Evolutionary conservation across 2,329 filamentous ascomycete species (phyloP).

Genomic region (Esteya vermicola): DNA sequence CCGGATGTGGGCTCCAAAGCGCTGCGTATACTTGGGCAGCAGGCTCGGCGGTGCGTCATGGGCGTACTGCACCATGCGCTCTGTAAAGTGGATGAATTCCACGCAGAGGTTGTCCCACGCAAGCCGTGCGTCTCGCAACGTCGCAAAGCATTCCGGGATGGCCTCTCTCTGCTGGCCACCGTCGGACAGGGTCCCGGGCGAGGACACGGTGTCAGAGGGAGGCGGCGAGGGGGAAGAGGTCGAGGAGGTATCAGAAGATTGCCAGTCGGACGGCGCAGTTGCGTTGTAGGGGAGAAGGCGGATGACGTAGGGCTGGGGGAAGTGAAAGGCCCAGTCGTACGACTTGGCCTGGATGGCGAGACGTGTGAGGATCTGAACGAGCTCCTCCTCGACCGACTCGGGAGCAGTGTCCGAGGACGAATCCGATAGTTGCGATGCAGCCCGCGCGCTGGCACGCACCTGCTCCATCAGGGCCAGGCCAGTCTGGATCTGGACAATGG

Average conservation of each 20-base stretch:
- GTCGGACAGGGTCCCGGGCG: slow-evolving; percentile 19
- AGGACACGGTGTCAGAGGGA: not conserved
- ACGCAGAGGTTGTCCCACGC: slow-evolving; percentile 43
- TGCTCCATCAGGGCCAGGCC: slow-evolving; percentile 41
- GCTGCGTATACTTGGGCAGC: slow-evolving; percentile 31
- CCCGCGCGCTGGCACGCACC: slow-evolving; percentile 32
- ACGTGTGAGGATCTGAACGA: slow-evolving; percentile 48
- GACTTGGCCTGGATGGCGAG: slow-evolving; percentile 52
- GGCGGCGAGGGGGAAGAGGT: slow-evolving; percentile 9
- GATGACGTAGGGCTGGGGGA: slow-evolving; percentile 47
- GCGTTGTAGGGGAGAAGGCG: slow-evolving; percentile 25
- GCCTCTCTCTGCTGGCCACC: slow-evolving; percentile 25
- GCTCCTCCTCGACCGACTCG: slow-evolving; percentile 40
- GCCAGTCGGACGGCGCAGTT: slow-evolving; percentile 8
- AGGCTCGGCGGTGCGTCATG: slow-evolving; percentile 36
- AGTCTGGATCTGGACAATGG: slow-evolving; percentile 46
- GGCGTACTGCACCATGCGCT: slow-evolving; percentile 34
- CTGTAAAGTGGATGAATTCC: slow-evolving; percentile 43
- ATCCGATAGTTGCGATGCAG: too few species aligned
- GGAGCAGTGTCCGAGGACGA: too few species aligned
- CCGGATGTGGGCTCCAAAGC: slow-evolving; percentile 33
- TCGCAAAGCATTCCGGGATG: slow-evolving; percentile 29
- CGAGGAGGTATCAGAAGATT: slow-evolving; percentile 21
- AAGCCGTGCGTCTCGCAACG: slow-evolving; percentile 37
- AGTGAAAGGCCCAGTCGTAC: slow-evolving; percentile 55